phyloP scores from a whole-genome alignment of 306 rosid species.

The Vicia faba region DNA sequence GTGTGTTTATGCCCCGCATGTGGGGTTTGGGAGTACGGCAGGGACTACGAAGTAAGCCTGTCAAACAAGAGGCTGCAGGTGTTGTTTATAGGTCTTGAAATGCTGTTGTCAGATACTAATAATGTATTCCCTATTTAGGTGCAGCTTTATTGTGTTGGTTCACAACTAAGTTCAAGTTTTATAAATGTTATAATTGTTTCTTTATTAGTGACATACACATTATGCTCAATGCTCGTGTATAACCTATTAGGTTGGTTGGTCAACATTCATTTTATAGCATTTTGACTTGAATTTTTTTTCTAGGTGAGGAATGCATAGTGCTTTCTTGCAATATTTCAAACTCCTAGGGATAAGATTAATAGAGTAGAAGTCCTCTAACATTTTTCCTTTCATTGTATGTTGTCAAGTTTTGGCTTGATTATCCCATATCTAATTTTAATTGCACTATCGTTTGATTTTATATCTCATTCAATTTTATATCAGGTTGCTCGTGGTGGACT shows the following conservation, averaged over 20 bases:
- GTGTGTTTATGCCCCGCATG: no score
- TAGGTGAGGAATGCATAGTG: no score
- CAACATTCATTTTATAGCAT: not conserved
- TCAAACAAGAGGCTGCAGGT: no score
- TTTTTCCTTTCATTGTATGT: constrained; percentile 1
- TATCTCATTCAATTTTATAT: constrained; percentile 19
- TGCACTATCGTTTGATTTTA: constrained; percentile 17
- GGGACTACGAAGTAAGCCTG: no score
- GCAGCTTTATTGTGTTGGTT: constrained; percentile 13
- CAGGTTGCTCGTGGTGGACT: constrained; percentile 93
- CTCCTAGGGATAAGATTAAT: constrained; percentile 5
- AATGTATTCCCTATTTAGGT: not conserved
- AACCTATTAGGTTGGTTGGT: constrained; percentile 14
- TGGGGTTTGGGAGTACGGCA: no score
- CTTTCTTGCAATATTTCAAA: constrained; percentile 24
- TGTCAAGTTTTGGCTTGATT: no score
- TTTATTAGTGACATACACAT: not conserved
- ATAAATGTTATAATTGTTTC: not conserved
- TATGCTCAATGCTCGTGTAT: constrained; percentile 1
- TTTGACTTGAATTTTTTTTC: no score
- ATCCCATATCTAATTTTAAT: not conserved
- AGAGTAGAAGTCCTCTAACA: not conserved
- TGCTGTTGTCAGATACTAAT: not conserved
- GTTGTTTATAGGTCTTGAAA: constrained; percentile 3
- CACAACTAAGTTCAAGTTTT: constrained; percentile 17